Evolutionary conservation across 441 rosid species (phyloP).

Genomic region (Heliophila coronopifolia): DNA sequence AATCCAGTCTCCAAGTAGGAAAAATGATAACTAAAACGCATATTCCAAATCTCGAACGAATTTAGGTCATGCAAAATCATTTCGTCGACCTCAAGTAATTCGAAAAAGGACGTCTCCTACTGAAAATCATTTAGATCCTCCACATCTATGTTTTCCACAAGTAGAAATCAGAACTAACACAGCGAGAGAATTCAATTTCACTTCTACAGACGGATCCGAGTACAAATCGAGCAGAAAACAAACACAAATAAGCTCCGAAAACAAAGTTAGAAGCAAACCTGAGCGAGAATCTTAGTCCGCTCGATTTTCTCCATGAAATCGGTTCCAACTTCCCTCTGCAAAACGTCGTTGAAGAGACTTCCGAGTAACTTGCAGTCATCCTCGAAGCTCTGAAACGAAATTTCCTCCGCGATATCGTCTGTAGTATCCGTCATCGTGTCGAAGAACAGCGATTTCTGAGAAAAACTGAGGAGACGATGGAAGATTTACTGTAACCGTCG

Average conservation of each 20-base stretch:
- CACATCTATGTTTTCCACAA: neutral
- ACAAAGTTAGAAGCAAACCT: conserved; percentile 35
- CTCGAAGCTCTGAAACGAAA: conserved; percentile 88
- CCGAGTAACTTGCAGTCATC: conserved; percentile 90
- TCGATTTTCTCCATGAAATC: conserved; percentile 71
- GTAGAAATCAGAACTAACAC: neutral
- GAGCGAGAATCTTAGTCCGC: conserved; percentile 70
- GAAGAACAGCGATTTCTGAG: neutral
- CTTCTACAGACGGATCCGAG: conserved; percentile 3
- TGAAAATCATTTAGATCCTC: neutral
- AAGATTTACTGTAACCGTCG: conserved; percentile 9
- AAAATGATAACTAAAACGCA: neutral
- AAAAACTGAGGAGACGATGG: neutral
- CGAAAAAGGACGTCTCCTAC: neutral
- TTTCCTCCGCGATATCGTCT: conserved; percentile 92
- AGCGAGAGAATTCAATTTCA: neutral
- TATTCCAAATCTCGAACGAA: neutral
- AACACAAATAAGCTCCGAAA: neutral
- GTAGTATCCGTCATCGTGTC: conserved; percentile 82
- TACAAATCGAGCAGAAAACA: neutral
- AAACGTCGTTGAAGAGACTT: conserved; percentile 74
- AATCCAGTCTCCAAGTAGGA: neutral
- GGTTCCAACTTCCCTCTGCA: conserved; percentile 74
- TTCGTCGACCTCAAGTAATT: conserved; percentile 20
- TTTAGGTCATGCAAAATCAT: neutral